A percentile compares a stretch with the other conserved stretches of the same genome.
phyloP scores from a whole-genome alignment of 108 stramenopile genomes.

The Stephanodiscus minutulus region DNA sequence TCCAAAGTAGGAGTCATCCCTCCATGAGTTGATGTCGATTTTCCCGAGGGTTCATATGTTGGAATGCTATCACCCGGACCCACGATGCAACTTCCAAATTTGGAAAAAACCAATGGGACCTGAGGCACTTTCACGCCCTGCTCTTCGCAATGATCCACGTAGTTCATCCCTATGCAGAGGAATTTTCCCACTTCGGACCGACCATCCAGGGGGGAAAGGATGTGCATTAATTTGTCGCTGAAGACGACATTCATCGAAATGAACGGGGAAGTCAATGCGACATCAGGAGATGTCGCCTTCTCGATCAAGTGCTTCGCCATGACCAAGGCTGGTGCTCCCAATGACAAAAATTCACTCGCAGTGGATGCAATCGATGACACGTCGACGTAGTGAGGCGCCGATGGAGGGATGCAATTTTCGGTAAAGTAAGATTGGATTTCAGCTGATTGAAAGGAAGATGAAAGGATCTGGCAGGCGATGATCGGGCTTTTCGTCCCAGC shows the following conservation, averaged over 20 bases:
- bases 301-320: constrained; percentile 39
- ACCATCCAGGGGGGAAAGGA: constrained; percentile 56
- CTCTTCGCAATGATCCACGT: constrained; percentile 61
- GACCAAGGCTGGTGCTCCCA: constrained; percentile 18
- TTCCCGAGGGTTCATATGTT: constrained; percentile 7
- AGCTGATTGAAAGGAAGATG: constrained; percentile 20
- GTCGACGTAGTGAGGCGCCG: constrained; percentile 35
- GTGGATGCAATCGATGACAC: constrained; percentile 47
- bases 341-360: constrained; percentile 46
- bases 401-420: constrained; percentile 3
- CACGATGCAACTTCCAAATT: constrained; percentile 54
- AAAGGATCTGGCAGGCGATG: constrained; percentile 31
- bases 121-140: constrained; percentile 52
- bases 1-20: constrained; percentile 17
- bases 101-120: constrained; percentile 63
- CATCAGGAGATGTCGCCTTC: constrained; percentile 20
- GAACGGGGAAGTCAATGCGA: constrained; percentile 1
- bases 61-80: constrained; percentile 52
- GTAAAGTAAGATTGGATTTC: constrained; percentile 7
- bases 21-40: constrained; percentile 17
- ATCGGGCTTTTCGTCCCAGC: constrained; percentile 9
- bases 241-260: constrained; percentile 26
- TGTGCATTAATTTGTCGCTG: constrained; percentile 10
- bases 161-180: constrained; percentile 71
- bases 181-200: constrained; percentile 54